These are phyloP conservation scores for Calonectria pseudoturangicola DNA, from an alignment of 2,329 filamentous ascomycete species.

Conservation along the genomic window DNA sequence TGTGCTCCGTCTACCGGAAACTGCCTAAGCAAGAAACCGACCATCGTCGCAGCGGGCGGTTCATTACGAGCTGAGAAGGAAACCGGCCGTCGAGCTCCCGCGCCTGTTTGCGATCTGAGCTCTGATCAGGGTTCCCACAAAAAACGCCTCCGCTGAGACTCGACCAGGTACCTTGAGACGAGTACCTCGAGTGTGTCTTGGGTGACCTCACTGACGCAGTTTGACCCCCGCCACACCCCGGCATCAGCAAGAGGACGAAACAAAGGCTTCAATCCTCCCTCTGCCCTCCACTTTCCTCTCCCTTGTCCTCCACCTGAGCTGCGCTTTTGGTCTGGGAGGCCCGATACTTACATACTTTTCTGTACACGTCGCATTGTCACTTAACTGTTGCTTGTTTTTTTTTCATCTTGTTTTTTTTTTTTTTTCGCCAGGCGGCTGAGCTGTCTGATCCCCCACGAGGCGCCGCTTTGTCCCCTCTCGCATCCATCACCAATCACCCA, in stretches of 20 bases:
- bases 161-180: slow-evolving; percentile 40
- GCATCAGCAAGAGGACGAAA: slow-evolving; percentile 39
- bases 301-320: slow-evolving; percentile 30
- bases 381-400: slow-evolving; percentile 5
- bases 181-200: slow-evolving; percentile 43
- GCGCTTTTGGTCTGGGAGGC: slow-evolving; percentile 14
- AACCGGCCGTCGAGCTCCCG: slow-evolving; percentile 43
- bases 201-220: slow-evolving; percentile 51
- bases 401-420: slow-evolving; percentile 1
- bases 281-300: slow-evolving; percentile 37
- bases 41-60: slow-evolving; percentile 2
- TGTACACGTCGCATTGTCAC: slow-evolving; percentile 23
- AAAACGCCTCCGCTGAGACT: slow-evolving; percentile 40
- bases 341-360: slow-evolving; percentile 23
- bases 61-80: slow-evolving; percentile 18
- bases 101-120: slow-evolving; percentile 46
- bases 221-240: slow-evolving; percentile 36
- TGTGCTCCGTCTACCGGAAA: slow-evolving; percentile 1
- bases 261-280: slow-evolving; percentile 49
- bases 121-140: slow-evolving; percentile 33
- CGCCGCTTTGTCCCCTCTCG: slow-evolving; percentile 23
- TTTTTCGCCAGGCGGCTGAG: slow-evolving; percentile 16
- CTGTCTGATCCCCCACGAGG: slow-evolving; percentile 23
- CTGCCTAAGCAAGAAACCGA: not conserved
- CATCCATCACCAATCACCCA: slow-evolving; percentile 16